Evolutionary conservation across 257 asterid species (phyloP), one percentile per base, ranked within the genome.

Genomic region (Capsicum rhomboideum): DNA sequence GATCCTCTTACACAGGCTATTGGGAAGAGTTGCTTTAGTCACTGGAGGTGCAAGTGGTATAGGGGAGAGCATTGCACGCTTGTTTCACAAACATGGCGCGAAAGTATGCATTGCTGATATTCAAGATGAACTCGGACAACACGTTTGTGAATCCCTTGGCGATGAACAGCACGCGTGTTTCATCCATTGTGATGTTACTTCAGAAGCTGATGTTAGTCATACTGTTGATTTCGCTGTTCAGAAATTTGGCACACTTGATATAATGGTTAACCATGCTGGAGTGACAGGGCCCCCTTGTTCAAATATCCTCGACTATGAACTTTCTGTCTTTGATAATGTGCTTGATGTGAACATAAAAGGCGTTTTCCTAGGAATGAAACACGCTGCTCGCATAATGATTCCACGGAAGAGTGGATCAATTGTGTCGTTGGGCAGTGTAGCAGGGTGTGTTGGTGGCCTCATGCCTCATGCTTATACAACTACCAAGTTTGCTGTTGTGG

Each of bases 31-130:
- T 31, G 97, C 98, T 17, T 64, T 96, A 84, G 94, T 94, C 80
- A 96, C 98, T 0, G 99, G 99, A 79, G 99, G 99, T 53, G 98
- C 98, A 14, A 59, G 86, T 61, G 99, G 99, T 74, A 92, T 93
- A 23, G 98, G 99, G 23, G 98, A 92, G 87, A 90, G 93, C 90
- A 94, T 90, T 4, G 97, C 91, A 52, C 93, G 90, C 0, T 83
- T 91, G 54, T 91, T 96, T 82, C 92, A 87, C 86, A 84, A 85
- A 85, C 98, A 96, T 11, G 98, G 99, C 8, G 97, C 97, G 26
- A 94, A 90, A 87, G 95, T 94, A 40, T 90, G 97, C 58, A 69
- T 94, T 71, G 94, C 90, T 16, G 99, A 94, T 82, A 87, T 61
- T 58, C 91, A 90, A 89, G 97, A 92, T 80, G 87, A 89, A n/a